Conservation (phyloP, 345 rosid genomes). For the Populus pruinosa region DNA sequence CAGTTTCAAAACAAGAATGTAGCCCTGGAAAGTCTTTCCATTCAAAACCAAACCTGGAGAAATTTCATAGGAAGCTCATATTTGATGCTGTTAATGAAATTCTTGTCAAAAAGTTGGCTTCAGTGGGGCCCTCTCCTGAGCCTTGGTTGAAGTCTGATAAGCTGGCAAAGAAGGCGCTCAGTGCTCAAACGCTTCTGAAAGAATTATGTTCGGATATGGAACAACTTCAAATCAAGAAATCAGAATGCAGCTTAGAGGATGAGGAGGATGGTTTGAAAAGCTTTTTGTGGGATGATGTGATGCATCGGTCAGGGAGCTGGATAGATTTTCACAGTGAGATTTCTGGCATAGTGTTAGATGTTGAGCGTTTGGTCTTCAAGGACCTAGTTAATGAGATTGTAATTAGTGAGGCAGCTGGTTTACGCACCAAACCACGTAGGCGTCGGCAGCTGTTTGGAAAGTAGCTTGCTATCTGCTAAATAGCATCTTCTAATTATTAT, state of each 20-base stretch:
- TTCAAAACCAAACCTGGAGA: slow-evolving; percentile 46
- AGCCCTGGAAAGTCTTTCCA: slow-evolving; percentile 21
- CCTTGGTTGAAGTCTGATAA: slow-evolving; percentile 51
- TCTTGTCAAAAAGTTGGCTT: slow-evolving; percentile 58
- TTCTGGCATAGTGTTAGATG: slow-evolving; percentile 61
- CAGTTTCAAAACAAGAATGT: slow-evolving; percentile 45
- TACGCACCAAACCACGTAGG: slow-evolving; percentile 43
- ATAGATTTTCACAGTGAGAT: slow-evolving; percentile 46
- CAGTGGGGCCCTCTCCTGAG: slow-evolving; percentile 35
- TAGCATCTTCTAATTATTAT: background rate
- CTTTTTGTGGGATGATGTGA: slow-evolving; percentile 65
- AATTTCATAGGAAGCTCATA: slow-evolving; percentile 66
- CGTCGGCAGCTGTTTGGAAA: slow-evolving; percentile 55
- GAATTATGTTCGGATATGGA: slow-evolving; percentile 67
- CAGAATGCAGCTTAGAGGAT: slow-evolving; percentile 40
- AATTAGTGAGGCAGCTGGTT: slow-evolving; percentile 41
- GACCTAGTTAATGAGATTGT: slow-evolving; percentile 78
- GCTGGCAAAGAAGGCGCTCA: slow-evolving; percentile 52
- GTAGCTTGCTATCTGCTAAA: slow-evolving; percentile 23
- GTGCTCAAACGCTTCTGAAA: slow-evolving; percentile 76
- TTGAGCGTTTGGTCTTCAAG: slow-evolving; percentile 77
- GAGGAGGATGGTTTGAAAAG: slow-evolving; percentile 57
- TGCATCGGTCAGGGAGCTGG: slow-evolving; percentile 63
- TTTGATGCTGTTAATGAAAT: slow-evolving; percentile 85
- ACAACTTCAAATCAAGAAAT: slow-evolving; percentile 49